These are phyloP conservation scores for Calonectria pauciramosa DNA, from an alignment of 2,329 filamentous ascomycete species.

Conservation along the genomic window DNA sequence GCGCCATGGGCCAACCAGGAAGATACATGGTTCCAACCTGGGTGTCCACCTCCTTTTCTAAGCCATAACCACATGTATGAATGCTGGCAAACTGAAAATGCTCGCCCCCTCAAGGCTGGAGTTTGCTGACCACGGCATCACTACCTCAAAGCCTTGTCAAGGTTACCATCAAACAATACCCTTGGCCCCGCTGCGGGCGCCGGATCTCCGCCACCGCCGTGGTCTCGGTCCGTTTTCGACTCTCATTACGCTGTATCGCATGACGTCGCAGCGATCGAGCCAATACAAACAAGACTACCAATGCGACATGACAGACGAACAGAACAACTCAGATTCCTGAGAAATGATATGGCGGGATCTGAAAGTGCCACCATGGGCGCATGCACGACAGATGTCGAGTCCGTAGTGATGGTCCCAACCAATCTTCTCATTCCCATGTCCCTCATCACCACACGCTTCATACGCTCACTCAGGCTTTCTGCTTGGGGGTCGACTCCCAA, in stretches of 20 bases:
- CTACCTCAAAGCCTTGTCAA: not conserved
- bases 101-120: not conserved
- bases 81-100: not conserved
- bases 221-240: conserved; percentile 39
- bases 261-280: conserved; percentile 24
- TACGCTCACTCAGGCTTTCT: not conserved
- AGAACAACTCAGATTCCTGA: not conserved
- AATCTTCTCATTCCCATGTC: not conserved
- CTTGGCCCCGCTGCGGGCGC: conserved; percentile 27
- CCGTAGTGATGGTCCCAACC: not conserved
- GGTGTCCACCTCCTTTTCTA: conserved; percentile 3
- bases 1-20: conserved; percentile 15
- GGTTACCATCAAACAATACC: not conserved
- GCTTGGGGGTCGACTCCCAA: not conserved
- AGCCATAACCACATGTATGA: not conserved
- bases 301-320: not conserved
- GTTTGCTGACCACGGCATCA: conserved; percentile 21
- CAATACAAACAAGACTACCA: not conserved
- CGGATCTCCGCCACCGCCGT: conserved; percentile 15
- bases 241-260: conserved; percentile 32
- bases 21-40: not conserved
- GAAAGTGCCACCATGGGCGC: not conserved
- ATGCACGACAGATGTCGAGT: not conserved
- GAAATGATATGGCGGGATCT: not conserved
- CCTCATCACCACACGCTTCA: not conserved